Evolutionary conservation across 2,329 filamentous ascomycete genomes (phyloP).

Genomic region (Tolypocladium tropicale): DNA sequence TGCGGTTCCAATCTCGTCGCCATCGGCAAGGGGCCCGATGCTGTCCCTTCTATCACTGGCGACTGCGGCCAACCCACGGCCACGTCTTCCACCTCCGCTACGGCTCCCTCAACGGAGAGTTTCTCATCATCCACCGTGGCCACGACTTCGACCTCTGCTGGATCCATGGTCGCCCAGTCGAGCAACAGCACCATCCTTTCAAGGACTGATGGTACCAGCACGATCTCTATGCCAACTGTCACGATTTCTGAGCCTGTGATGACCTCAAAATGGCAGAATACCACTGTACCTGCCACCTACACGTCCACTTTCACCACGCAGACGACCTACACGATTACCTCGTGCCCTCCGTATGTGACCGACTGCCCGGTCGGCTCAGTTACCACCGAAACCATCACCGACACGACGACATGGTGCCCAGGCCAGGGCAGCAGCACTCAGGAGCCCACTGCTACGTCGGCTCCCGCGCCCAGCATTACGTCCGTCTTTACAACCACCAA

Average conservation of each 20-base stretch:
- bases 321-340: slow-evolving; percentile 19
- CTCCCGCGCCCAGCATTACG: slow-evolving; percentile 9
- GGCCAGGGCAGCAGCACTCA: background rate
- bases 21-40: slow-evolving; percentile 27
- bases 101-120: slow-evolving; percentile 7
- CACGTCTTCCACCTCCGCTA: slow-evolving; percentile 5
- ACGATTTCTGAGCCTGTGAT: slow-evolving; percentile 5
- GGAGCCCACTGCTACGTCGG: slow-evolving; percentile 3
- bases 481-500: slow-evolving; percentile 41
- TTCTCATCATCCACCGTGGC: background rate
- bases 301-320: slow-evolving; percentile 19
- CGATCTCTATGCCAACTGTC: slow-evolving; percentile 1
- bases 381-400: slow-evolving; percentile 15
- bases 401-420: slow-evolving; percentile 28
- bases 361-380: slow-evolving; percentile 17
- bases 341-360: slow-evolving; percentile 17
- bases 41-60: slow-evolving; percentile 20
- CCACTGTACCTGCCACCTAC: slow-evolving; percentile 6
- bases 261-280: slow-evolving; percentile 8
- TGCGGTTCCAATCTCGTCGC: slow-evolving; percentile 27
- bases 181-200: background rate
- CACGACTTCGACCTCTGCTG: background rate
- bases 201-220: background rate
- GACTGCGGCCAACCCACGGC: slow-evolving; percentile 14
- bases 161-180: background rate